Evolutionary conservation across 805 yeast genomes (phyloP).

Genomic region (Starmera dryadoides): DNA sequence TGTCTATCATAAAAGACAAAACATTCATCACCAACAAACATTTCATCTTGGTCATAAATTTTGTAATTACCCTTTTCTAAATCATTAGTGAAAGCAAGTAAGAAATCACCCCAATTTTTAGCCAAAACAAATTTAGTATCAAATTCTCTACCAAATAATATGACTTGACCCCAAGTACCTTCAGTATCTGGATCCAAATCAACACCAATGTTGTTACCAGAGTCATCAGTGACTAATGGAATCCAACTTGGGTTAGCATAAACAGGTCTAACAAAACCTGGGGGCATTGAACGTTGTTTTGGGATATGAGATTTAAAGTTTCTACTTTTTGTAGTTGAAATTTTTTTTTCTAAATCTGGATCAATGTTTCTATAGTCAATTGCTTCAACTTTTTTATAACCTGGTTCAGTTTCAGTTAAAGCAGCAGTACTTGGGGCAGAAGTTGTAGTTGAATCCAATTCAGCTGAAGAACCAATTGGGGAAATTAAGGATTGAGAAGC

Average conservation of each 20-base stretch:
- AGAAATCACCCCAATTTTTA: slow-evolving; percentile 82
- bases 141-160: slow-evolving; percentile 88
- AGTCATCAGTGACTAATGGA: slow-evolving; percentile 80
- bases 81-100: slow-evolving; percentile 78
- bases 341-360: slow-evolving; percentile 16
- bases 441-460: slow-evolving; percentile 11
- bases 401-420: slow-evolving; percentile 21
- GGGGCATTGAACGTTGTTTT: slow-evolving; percentile 67
- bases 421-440: slow-evolving; percentile 10
- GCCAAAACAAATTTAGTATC: slow-evolving; percentile 87
- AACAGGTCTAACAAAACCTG: slow-evolving; percentile 58
- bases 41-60: slow-evolving; percentile 59
- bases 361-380: slow-evolving; percentile 4
- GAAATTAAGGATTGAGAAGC: slow-evolving; percentile 17
- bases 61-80: slow-evolving; percentile 78
- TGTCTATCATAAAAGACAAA: slow-evolving; percentile 60
- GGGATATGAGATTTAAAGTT: slow-evolving; percentile 37
- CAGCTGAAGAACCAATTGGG: slow-evolving; percentile 19
- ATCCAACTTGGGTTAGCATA: slow-evolving; percentile 93
- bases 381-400: slow-evolving; percentile 17
- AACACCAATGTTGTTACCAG: slow-evolving; percentile 87
- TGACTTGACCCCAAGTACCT: slow-evolving; percentile 87
- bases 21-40: slow-evolving; percentile 67
- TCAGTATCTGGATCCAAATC: slow-evolving; percentile 77
- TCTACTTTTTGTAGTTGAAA: slow-evolving; percentile 15